Percentiles rank a stretch among this genome's conserved stretches.
Conservation (phyloP, 441 rosid genomes). For the Hypseocharis bilobata region DNA sequence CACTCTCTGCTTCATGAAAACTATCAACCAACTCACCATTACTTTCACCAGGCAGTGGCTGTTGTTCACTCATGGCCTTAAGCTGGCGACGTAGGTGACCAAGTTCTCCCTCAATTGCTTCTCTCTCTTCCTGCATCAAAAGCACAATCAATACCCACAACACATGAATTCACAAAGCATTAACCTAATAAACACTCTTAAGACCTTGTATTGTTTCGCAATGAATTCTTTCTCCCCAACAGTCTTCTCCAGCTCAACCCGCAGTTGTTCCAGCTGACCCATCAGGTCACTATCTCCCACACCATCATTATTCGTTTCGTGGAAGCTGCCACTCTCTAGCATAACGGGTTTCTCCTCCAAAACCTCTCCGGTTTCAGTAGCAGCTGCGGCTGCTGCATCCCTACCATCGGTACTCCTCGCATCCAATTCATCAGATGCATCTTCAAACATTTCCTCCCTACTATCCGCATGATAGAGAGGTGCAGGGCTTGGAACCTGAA, state of each 20-base stretch:
- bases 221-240: constrained; percentile 35
- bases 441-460: constrained; percentile 81
- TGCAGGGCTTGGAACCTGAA: not conserved
- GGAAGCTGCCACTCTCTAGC: constrained; percentile 18
- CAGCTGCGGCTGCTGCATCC: constrained; percentile 19
- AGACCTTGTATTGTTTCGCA: constrained; percentile 38
- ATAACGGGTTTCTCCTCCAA: constrained; percentile 16
- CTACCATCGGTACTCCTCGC: constrained; percentile 15
- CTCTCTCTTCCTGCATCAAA: constrained; percentile 47
- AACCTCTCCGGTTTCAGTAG: constrained; percentile 6
- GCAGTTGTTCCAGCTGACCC: constrained; percentile 28
- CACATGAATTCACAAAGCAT: constrained; percentile 9
- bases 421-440: constrained; percentile 70
- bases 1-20: constrained; percentile 1
- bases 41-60: constrained; percentile 23
- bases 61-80: constrained; percentile 28
- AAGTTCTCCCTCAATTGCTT: constrained; percentile 37
- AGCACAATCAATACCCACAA: constrained; percentile 8
- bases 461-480: constrained; percentile 17
- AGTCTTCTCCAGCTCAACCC: constrained; percentile 29
- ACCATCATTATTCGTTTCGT: constrained; percentile 25
- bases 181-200: not conserved
- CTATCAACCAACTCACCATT: constrained; percentile 15
- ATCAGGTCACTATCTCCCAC: constrained; percentile 9
- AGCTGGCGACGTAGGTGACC: constrained; percentile 36